Conservation (phyloP, 805 yeast species). For the Metschnikowia dekortorum region DNA sequence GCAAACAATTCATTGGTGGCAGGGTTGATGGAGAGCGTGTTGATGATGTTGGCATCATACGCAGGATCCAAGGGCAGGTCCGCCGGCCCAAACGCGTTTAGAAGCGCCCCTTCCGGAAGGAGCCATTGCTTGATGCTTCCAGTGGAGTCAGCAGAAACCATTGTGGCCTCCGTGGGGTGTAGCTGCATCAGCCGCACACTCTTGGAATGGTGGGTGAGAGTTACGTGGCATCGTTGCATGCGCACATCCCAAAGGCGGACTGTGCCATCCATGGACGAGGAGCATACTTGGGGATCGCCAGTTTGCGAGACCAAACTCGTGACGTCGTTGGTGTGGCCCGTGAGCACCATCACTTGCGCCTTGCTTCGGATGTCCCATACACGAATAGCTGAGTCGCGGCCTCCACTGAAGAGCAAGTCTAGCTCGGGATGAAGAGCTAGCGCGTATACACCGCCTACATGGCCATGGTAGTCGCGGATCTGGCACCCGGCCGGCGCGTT, state of each 20-base stretch:
- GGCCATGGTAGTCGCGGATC: constrained; percentile 90
- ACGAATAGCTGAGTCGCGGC: constrained; percentile 79
- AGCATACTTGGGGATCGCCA: constrained; percentile 77
- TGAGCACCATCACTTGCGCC: constrained; percentile 64
- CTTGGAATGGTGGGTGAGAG: constrained; percentile 81
- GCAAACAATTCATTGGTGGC: constrained; percentile 61
- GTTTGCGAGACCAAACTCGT: constrained; percentile 63
- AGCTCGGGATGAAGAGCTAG: constrained; percentile 83
- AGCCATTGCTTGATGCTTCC: constrained; percentile 77
- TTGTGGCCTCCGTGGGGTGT: constrained; percentile 66
- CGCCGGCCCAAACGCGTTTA: constrained; percentile 50
- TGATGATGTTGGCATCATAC: constrained; percentile 48
- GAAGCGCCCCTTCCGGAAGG: constrained; percentile 68
- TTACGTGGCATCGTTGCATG: constrained; percentile 66
- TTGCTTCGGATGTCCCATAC: constrained; percentile 93
- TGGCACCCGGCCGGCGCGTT: constrained; percentile 47
- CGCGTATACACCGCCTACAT: constrained; percentile 82
- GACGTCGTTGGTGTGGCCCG: constrained; percentile 79
- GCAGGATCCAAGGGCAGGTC: constrained; percentile 17
- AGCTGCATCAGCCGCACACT: constrained; percentile 69
- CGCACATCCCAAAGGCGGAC: constrained; percentile 86
- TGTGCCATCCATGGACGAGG: constrained; percentile 82
- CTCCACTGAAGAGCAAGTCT: constrained; percentile 80
- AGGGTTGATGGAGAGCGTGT: constrained; percentile 62
- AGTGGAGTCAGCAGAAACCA: constrained; percentile 77